Conservation (phyloP, 1,284 basidiomycete species). For the Naganishia liquefaciens region DNA sequence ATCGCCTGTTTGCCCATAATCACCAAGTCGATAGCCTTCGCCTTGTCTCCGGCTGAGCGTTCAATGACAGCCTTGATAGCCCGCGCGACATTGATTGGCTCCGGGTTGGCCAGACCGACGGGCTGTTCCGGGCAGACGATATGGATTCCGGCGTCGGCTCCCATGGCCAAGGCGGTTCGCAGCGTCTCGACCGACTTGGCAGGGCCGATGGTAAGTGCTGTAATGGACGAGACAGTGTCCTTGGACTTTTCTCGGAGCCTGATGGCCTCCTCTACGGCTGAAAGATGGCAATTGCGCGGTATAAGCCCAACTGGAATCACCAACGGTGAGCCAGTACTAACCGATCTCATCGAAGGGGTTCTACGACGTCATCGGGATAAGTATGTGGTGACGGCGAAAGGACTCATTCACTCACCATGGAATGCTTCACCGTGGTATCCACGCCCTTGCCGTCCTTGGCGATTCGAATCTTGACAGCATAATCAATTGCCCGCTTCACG, state of each 20-base stretch:
- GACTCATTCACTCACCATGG: slow-evolving; percentile 69
- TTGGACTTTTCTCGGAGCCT: slow-evolving; percentile 79
- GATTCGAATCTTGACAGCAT: slow-evolving; percentile 77
- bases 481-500: slow-evolving; percentile 72
- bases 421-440: slow-evolving; percentile 94
- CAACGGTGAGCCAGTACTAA: slow-evolving; percentile 53
- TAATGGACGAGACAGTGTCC: slow-evolving; percentile 77
- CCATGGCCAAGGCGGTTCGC: slow-evolving; percentile 96
- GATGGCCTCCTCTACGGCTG: slow-evolving; percentile 97
- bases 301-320: neutral
- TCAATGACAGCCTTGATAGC: slow-evolving; percentile 81
- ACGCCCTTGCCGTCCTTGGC: slow-evolving; percentile 88
- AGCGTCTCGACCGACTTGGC: slow-evolving; percentile 87
- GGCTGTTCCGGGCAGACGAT: slow-evolving; percentile 76
- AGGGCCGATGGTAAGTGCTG: slow-evolving; percentile 88
- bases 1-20: slow-evolving; percentile 99
- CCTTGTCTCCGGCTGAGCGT: slow-evolving; percentile 59
- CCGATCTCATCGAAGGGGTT: slow-evolving; percentile 97
- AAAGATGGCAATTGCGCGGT: neutral
- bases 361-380: slow-evolving; percentile 53
- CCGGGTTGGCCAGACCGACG: slow-evolving; percentile 76
- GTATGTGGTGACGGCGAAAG: neutral
- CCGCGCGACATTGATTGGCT: slow-evolving; percentile 52
- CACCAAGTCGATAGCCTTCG: slow-evolving; percentile 73
- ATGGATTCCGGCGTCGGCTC: slow-evolving; percentile 90